These are phyloP conservation scores for Pichia kudriavzevii DNA, from an alignment of 1,139 yeast species.

Conservation along the genomic window DNA sequence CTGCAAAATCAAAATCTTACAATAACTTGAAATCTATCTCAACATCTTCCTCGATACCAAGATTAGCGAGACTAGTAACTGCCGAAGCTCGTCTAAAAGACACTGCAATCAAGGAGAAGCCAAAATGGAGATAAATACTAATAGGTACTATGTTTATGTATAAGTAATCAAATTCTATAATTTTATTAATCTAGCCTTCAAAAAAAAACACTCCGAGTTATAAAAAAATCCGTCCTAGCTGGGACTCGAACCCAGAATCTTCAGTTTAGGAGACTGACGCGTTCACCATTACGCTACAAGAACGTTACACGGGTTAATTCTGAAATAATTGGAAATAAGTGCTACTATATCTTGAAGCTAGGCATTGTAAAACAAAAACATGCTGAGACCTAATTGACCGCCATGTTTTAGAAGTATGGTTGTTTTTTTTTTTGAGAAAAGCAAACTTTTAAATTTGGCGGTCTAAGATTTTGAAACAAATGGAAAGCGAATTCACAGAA, in stretches of 20 bases:
- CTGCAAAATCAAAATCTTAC: constrained; percentile 14
- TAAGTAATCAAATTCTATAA: background rate
- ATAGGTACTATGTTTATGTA: background rate
- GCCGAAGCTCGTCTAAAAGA: constrained; percentile 10
- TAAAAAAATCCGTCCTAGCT: constrained; percentile 18
- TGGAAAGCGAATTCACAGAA: too few species aligned
- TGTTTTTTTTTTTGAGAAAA: too few species aligned
- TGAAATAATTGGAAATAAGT: too few species aligned
- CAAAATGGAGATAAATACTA: background rate
- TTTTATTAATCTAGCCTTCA: background rate
- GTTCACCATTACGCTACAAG: constrained; percentile 18
- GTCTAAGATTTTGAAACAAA: too few species aligned
- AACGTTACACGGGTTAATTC: too few species aligned
- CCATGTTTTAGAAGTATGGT: too few species aligned
- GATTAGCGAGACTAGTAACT: constrained; percentile 13
- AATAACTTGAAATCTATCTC: constrained; percentile 6
- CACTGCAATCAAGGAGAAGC: constrained; percentile 4
- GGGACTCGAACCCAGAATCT: constrained; percentile 19
- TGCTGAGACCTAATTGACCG: too few species aligned
- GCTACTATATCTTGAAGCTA: too few species aligned
- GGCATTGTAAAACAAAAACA: too few species aligned
- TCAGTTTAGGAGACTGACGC: constrained; percentile 18
- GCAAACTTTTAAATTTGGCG: too few species aligned
- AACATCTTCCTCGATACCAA: constrained; percentile 17
- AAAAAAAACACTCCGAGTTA: background rate